Evolutionary conservation across 768 basidiomycete genomes (phyloP), one percentile per base, ranked within the genome.

Genomic region (Lentinus brumalis): DNA sequence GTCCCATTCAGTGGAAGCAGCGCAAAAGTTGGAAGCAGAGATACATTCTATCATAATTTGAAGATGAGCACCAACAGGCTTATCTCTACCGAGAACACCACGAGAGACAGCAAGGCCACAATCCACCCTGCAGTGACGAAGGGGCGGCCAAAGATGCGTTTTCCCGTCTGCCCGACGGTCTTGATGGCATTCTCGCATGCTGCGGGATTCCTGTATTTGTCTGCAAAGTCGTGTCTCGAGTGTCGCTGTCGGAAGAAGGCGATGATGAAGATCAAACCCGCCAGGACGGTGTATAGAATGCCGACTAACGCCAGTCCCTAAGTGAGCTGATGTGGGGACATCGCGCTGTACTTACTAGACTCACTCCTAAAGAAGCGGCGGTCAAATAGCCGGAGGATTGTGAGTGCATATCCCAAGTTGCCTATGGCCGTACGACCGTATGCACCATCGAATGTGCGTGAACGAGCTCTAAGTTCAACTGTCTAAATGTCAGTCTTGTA

Each of bases 111-210:
- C 12, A 80, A 75, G 3, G 89, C 59, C 5, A 91, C 83, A 56
- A 87, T 83, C 80, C 87, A 83, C n/a, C 93, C 93, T 6, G 91
- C 88, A 0, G 92, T 92, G 16, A 87, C 71, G 69, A 94, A 94
- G 1, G 90, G 89, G 12, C 89, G 79, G 0, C 92, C 93, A 67
- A 86, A 91, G 8, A 88, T 77, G 0, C 88, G 81, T 49, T 78
- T 80, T 32, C 78, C 77, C 58, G 86, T 81, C 66, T 88, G 86
- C 0, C 88, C 89, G 31, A 81, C 78, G 1, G 87, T 88, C 53
- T 79, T 76, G 5, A 85, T 75, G 5, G 82, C 81, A 8, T 64
- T 60, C 29, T 70, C 68, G 61, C 78, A 59, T 0, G 60, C 53
- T 1, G 56, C 30, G 5, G 64, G 63, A 39, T 54, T 41, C 31